Conservation (phyloP, 2,329 filamentous ascomycete species). For the Fusarium tupiense region DNA sequence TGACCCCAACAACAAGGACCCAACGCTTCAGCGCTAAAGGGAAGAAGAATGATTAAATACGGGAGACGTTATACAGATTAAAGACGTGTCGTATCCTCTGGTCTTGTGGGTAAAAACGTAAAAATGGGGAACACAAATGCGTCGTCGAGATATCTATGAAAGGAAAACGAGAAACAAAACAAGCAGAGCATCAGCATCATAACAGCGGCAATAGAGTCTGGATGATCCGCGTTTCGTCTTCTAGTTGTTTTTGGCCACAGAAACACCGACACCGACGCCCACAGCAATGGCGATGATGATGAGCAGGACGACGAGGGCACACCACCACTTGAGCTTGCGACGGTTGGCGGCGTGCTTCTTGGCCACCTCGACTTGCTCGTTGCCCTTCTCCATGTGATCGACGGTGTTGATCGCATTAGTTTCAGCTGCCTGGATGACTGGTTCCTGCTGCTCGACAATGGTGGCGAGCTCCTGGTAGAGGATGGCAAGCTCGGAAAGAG, state of each 20-base stretch:
- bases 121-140: conserved; percentile 10
- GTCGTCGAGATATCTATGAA: conserved; percentile 39
- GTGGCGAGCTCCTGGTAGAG: conserved; percentile 81
- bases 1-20: conserved; percentile 21
- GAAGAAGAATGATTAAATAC: conserved; percentile 41
- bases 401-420: conserved; percentile 72
- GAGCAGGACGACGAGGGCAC: conserved; percentile 68
- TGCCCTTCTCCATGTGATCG: conserved; percentile 74
- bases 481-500: conserved; percentile 73
- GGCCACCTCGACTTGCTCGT: conserved; percentile 74
- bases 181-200: conserved; percentile 22
- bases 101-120: conserved; percentile 3
- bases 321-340: conserved; percentile 86
- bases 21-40: conserved; percentile 26
- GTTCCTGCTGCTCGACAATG: conserved; percentile 77
- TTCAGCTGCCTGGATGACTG: conserved; percentile 69
- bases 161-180: conserved; percentile 22
- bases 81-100: conserved; percentile 26
- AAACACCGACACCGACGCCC: conserved; percentile 64
- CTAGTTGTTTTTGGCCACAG: conserved; percentile 46
- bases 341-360: conserved; percentile 72
- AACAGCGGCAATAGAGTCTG: conserved; percentile 1
- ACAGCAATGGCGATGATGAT: conserved; percentile 66
- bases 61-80: conserved; percentile 23
- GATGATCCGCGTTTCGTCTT: neutral